Base-by-base conservation (phyloP, 2,329 filamentous ascomycete species). In the Nemania diffusa region DNA sequence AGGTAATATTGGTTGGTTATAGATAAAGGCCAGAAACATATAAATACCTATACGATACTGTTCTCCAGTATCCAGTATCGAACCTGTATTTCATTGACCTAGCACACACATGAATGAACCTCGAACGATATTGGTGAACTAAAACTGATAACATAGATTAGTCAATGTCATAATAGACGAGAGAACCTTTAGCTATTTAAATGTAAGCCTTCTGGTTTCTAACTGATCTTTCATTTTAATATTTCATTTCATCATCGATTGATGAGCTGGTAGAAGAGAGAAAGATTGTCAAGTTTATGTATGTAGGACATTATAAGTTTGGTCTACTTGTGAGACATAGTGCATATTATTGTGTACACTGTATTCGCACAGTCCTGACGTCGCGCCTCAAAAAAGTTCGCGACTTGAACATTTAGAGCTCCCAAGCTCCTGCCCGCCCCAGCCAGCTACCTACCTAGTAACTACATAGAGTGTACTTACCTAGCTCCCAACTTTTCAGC, bases 351-450 rank as follows among this genome's bases (percentile, higher is more conserved):
- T n/a, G 13, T 51, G 9, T 3, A 2, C 56, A 74, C 72, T 67
- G 71, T 73, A 48, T 46, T 2, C 0, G 50, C 48, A 75, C 74
- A 37, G 73, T 73, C 13, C 34, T 3, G 55, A 37, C 63, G 62
- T 74, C 73, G 74, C 75, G 75, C 70, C 71, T 65, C 71, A 64
- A 70, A 73, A 77, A 77, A 75, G 74, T 76, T 77, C 73, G 74
- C 72, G 73, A 73, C 58, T 65, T 37, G 51, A 29, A n/a, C 17
- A 17, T 40, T 17, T 40, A 17, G 68, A 75, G 73, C 73, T 76
- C 67, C n/a, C 51, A 69, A 73, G 69, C 66, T 72, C 61, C 64
- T 37, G 22, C 24, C 68, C 65, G 62, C 60, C 24, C 22, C 9
- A 68, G 71, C 64, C 60, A 61, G 27, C n/a, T 44, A 44, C 6